Conservation (phyloP, 2,329 filamentous ascomycete genomes). For the Penicillium rolfsii region DNA sequence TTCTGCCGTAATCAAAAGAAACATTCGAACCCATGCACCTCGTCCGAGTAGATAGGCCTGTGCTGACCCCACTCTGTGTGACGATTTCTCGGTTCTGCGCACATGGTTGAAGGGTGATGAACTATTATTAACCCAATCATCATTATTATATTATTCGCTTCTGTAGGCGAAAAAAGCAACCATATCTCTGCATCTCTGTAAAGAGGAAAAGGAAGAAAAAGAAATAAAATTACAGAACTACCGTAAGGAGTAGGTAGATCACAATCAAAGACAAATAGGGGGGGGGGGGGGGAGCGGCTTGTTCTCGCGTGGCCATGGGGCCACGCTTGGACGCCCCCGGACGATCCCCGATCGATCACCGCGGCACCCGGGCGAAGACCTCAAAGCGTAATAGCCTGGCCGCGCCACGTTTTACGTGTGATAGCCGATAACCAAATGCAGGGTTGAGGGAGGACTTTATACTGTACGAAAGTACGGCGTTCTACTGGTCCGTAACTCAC, state of each 20-base stretch:
- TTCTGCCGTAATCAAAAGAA: too few species aligned
- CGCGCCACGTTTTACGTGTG: constrained; percentile 6
- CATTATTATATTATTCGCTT: background rate
- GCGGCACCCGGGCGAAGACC: constrained; percentile 19
- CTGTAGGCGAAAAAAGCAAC: background rate
- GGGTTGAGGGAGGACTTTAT: too few species aligned
- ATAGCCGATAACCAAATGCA: background rate
- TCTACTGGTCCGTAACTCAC: too few species aligned
- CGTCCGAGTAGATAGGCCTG: background rate
- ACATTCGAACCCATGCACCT: background rate
- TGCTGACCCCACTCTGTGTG: background rate
- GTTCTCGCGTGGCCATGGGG: constrained; percentile 25
- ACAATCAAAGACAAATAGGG: background rate
- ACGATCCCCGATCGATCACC: constrained; percentile 30
- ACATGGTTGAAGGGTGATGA: background rate
- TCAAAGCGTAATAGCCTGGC: constrained; percentile 13
- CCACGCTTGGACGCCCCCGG: constrained; percentile 21
- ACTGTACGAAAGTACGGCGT: too few species aligned
- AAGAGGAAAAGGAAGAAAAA: background rate
- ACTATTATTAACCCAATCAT: background rate
- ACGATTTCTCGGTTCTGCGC: background rate
- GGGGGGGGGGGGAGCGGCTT: constrained; percentile 1
- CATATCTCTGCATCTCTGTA: background rate
- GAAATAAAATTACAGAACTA: background rate
- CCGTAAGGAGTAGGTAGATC: background rate